Evolutionary conservation across 2,329 filamentous ascomycete species (phyloP), one percentile per base, ranked within the genome.

Genomic region (Epichloe glyceriae): DNA sequence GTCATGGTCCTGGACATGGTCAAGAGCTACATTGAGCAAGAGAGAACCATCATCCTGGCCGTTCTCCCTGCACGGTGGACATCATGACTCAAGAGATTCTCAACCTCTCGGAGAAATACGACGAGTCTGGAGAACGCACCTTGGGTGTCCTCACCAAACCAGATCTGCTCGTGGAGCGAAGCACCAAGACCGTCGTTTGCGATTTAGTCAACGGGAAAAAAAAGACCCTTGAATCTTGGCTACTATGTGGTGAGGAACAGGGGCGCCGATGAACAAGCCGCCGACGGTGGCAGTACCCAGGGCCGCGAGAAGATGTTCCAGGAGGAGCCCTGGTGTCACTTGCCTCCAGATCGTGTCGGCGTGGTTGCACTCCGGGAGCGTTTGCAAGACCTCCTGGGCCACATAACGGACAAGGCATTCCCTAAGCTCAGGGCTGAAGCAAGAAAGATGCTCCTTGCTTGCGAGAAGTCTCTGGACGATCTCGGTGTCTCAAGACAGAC

Each of bases 101-200:
- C 1, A 62, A 62, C 0, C 60, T 64, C 2, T 67, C 69, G 0
- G 61, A 64, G 2, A 61, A 63, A 0, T 64, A 52, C 0, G 74
- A 77, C 12, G 65, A 68, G 0, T 50, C 64, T 0, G 72, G 73
- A 0, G 54, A 60, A 4, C 55, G 73, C 0, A 77, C 73, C 0
- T 58, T 77, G 7, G 71, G 70, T 0, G 69, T 76, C 0, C 65
- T 83, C 0, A 84, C 80, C 0, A 84, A 83, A 55, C 74, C 78
- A 0, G 81, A 85, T 51, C 63, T 82, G 0, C 71, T 74, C 0
- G 60, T 59, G 0, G 74, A 78, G 46, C 51, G 59, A 0, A 63
- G 64, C 0, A 70, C 62, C 0, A 63, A 71, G 26, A 57, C 63
- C 0, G 65, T 65, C 1, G 62, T 72, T 1, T 60, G 71, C 3